Percentiles rank a stretch among this genome's conserved stretches.
Conservation (phyloP, 1,284 basidiomycete genomes). For the Boletus semigastroideus region DNA sequence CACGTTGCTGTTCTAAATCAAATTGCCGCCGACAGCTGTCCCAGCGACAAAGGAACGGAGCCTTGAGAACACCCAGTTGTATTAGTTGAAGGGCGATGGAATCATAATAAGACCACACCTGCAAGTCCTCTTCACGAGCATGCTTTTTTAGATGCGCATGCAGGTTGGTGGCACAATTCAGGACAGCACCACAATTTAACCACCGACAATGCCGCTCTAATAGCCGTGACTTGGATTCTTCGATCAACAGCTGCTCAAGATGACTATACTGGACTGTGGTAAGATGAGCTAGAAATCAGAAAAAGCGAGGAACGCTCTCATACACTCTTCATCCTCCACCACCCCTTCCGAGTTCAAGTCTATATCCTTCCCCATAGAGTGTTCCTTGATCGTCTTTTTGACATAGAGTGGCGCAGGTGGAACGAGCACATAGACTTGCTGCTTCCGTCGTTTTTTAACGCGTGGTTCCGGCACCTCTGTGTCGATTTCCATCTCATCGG, state of each 20-base stretch:
- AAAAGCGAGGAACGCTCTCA: conserved; percentile 25
- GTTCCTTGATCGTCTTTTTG: conserved; percentile 13
- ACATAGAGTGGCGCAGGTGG: conserved; percentile 27
- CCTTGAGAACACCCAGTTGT: conserved; percentile 9
- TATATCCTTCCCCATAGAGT: conserved; percentile 2
- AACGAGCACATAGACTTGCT: conserved; percentile 30
- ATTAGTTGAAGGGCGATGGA: not conserved
- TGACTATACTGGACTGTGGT: conserved; percentile 39
- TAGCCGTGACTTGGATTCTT: conserved; percentile 47
- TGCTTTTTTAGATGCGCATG: conserved; percentile 53
- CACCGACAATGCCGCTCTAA: conserved; percentile 54
- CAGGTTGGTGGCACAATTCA: conserved; percentile 54
- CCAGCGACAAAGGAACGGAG: conserved; percentile 28
- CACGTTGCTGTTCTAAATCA: conserved; percentile 15
- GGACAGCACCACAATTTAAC: conserved; percentile 51
- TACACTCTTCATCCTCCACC: conserved; percentile 33
- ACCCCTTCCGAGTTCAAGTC: conserved; percentile 14
- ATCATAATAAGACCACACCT: conserved; percentile 26
- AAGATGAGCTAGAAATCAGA: conserved; percentile 32
- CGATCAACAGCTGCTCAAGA: conserved; percentile 41
- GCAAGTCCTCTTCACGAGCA: conserved; percentile 32
- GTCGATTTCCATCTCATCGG: conserved; percentile 12
- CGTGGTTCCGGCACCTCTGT: conserved; percentile 1
- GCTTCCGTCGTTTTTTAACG: conserved; percentile 27
- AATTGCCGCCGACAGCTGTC: conserved; percentile 21